Evolutionary conservation across 2,329 filamentous ascomycete species (phyloP).

Genomic region (Fusarium xylarioides): DNA sequence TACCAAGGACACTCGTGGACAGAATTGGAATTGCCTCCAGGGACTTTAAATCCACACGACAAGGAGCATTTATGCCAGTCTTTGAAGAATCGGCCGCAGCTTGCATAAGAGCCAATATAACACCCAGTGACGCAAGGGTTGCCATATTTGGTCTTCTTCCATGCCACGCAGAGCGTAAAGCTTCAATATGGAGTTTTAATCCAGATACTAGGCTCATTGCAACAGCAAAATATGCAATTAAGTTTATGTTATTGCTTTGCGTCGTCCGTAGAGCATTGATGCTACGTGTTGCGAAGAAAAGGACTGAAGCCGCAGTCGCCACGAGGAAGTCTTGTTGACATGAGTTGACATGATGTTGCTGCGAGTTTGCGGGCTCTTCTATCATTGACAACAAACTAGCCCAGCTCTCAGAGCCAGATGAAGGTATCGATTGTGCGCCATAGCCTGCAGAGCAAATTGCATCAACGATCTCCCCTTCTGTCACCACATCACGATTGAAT

Average conservation of each 20-base stretch:
- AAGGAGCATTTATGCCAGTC: accelerated
- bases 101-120: not conserved
- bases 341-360: not conserved
- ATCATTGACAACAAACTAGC: not conserved
- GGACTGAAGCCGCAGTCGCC: not conserved
- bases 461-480: accelerated
- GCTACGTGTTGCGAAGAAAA: not conserved
- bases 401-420: not conserved
- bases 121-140: not conserved
- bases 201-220: not conserved
- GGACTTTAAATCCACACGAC: accelerated
- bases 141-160: not conserved
- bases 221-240: accelerated
- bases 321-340: not conserved
- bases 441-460: not conserved
- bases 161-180: accelerated
- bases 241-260: too few species aligned
- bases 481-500: not conserved
- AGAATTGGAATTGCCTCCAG: not conserved
- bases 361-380: not conserved
- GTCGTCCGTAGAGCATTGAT: not conserved
- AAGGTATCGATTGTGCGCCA: not conserved
- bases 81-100: not conserved
- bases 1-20: not conserved
- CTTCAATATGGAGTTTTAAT: accelerated